Evolutionary conservation across 2,329 filamentous ascomycete genomes (phyloP).

Genomic region (Apiospora sp.): DNA sequence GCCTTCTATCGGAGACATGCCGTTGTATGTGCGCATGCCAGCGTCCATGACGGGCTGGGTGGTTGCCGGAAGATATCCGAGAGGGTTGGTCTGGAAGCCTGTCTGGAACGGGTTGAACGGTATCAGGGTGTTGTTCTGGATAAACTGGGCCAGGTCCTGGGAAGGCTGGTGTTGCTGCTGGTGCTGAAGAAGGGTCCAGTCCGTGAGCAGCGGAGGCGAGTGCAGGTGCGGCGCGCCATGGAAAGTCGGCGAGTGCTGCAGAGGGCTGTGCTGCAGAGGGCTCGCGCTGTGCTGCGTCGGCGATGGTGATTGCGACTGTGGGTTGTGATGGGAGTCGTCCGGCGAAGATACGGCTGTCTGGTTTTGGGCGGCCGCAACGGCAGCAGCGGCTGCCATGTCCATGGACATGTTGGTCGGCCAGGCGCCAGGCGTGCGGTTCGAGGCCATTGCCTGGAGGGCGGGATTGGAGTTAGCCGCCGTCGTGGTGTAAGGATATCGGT

Average conservation of each 20-base stretch:
- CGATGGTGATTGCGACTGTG: slow-evolving; percentile 53
- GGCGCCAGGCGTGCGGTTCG: slow-evolving; percentile 49
- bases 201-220: slow-evolving; percentile 58
- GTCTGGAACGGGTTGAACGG: slow-evolving; percentile 61
- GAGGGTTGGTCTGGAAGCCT: slow-evolving; percentile 57
- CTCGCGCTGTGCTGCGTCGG: slow-evolving; percentile 60
- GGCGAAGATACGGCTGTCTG: slow-evolving; percentile 59
- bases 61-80: slow-evolving; percentile 68
- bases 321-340: slow-evolving; percentile 52
- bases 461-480: slow-evolving; percentile 49
- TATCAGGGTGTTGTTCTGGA: slow-evolving; percentile 66
- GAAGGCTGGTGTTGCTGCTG: slow-evolving; percentile 55
- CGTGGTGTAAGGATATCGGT: slow-evolving; percentile 62
- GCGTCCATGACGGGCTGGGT: slow-evolving; percentile 71
- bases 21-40: slow-evolving; percentile 66
- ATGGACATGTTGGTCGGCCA: slow-evolving; percentile 57
- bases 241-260: slow-evolving; percentile 63
- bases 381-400: slow-evolving; percentile 51
- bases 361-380: slow-evolving; percentile 46
- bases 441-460: slow-evolving; percentile 46
- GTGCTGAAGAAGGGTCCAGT: slow-evolving; percentile 68
- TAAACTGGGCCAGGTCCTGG: slow-evolving; percentile 60
- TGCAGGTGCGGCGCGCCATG: slow-evolving; percentile 57
- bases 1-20: slow-evolving; percentile 65
- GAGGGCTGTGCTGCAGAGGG: slow-evolving; percentile 53